Conservation (phyloP, 2,329 filamentous ascomycete species). For the Alternaria burnsii region DNA sequence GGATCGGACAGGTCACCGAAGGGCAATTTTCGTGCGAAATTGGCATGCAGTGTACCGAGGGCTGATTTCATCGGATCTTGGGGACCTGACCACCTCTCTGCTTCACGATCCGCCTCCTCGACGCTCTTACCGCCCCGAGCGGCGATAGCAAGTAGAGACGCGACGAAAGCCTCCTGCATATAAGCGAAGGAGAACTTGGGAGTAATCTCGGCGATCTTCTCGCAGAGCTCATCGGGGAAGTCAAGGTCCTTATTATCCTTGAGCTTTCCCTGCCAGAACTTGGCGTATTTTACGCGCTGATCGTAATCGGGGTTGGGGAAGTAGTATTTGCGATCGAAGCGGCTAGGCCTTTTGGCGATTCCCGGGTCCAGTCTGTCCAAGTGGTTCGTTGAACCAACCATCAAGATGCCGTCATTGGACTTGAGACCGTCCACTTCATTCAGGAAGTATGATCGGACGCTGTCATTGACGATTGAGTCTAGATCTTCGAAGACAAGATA, state of each 20-base stretch:
- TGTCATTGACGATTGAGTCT: conserved; percentile 69
- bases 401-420: conserved; percentile 75
- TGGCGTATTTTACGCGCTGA: conserved; percentile 53
- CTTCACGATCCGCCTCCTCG: conserved; percentile 15
- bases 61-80: conserved; percentile 33
- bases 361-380: conserved; percentile 73
- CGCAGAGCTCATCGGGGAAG: conserved; percentile 53
- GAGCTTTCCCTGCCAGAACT: conserved; percentile 57
- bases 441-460: conserved; percentile 72
- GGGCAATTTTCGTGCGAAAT: conserved; percentile 8
- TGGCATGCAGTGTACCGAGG: conserved; percentile 15
- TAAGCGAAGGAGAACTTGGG: conserved; percentile 58
- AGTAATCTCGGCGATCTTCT: conserved; percentile 53
- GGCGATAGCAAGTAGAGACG: conserved; percentile 50
- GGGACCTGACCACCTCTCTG: conserved; percentile 38
- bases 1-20: not conserved
- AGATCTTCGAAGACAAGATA: conserved; percentile 77
- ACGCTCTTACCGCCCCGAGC: conserved; percentile 28
- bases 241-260: conserved; percentile 48
- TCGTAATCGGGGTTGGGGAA: conserved; percentile 53
- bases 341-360: conserved; percentile 58
- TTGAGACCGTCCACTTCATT: conserved; percentile 77
- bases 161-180: conserved; percentile 57
- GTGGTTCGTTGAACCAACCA: conserved; percentile 71
- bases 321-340: conserved; percentile 60